Percentiles rank a stretch among this genome's conserved stretches.
Evolutionary conservation across 192 early-diverging fungal genomes (phyloP).

Genomic region (Backusella sp.): DNA sequence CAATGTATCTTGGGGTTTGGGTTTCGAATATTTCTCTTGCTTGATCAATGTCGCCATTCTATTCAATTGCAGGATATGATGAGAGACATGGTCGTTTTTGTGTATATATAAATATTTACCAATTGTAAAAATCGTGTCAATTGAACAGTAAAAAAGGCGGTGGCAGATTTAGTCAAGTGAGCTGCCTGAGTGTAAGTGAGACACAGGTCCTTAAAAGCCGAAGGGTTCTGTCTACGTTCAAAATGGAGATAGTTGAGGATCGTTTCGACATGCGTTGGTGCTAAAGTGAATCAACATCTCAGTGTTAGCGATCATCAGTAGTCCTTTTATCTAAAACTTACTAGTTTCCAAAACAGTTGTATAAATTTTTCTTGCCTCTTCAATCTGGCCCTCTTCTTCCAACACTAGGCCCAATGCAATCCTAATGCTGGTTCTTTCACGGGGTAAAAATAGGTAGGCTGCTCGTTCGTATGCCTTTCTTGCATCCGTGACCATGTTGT

Average conservation of each 20-base stretch:
- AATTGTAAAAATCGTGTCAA: background rate
- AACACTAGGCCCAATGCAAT: constrained; percentile 60
- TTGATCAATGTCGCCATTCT: background rate
- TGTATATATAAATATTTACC: too few species aligned
- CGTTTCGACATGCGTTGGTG: constrained; percentile 66
- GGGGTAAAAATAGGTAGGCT: constrained; percentile 49
- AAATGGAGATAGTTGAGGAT: constrained; percentile 63
- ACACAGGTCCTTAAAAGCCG: constrained; percentile 42
- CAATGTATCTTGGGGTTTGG: background rate
- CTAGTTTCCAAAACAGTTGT: constrained; percentile 48
- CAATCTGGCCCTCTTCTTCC: constrained; percentile 57
- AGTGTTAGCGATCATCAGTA: background rate
- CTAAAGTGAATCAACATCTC: constrained; percentile 26
- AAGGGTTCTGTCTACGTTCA: constrained; percentile 53
- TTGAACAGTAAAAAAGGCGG: constrained; percentile 45
- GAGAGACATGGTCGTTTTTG: too few species aligned
- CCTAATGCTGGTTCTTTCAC: constrained; percentile 54
- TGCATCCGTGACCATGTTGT: constrained; percentile 46
- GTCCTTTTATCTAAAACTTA: constrained; percentile 30
- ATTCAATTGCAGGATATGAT: too few species aligned
- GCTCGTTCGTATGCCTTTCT: constrained; percentile 56
- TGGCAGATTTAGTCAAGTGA: constrained; percentile 44
- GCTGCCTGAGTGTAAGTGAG: constrained; percentile 37
- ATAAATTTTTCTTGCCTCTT: constrained; percentile 60
- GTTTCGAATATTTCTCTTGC: constrained; percentile 3